Percentiles rank a stretch among this genome's conserved stretches.
Conservation (phyloP, 306 rosid species). For the Citrullus amarus region DNA sequence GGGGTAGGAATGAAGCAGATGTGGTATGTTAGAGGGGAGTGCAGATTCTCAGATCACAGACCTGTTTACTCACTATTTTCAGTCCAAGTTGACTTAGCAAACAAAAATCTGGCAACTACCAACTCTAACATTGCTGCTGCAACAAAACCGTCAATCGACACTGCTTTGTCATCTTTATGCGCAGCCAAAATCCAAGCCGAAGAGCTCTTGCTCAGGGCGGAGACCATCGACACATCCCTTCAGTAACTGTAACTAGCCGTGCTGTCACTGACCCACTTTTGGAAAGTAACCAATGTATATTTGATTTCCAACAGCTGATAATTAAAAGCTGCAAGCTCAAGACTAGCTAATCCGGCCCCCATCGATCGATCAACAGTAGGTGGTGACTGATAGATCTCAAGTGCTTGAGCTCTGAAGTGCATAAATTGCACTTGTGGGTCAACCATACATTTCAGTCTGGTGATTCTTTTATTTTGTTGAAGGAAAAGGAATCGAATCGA, state of each 20-base stretch:
- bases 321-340: neutral
- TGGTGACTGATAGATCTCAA: neutral
- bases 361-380: neutral
- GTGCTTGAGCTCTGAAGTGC: neutral
- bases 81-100: slow-evolving; percentile 25
- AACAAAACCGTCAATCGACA: slow-evolving; percentile 20
- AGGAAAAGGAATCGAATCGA: neutral
- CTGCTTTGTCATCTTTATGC: slow-evolving; percentile 27
- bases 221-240: slow-evolving; percentile 6
- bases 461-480: slow-evolving; percentile 1
- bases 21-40: slow-evolving; percentile 73
- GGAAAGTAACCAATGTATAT: neutral
- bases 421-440: neutral
- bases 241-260: neutral
- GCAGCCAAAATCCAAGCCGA: slow-evolving; percentile 67
- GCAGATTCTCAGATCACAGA: slow-evolving; percentile 90
- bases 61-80: slow-evolving; percentile 68
- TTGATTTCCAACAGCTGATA: slow-evolving; percentile 4
- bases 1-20: slow-evolving; percentile 68
- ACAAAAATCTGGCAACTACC: slow-evolving; percentile 4
- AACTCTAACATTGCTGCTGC: slow-evolving; percentile 4
- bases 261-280: neutral
- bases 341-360: neutral
- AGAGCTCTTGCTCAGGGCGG: slow-evolving; percentile 45
- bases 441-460: neutral